Conservation (phyloP, 2,329 filamentous ascomycete species). For the Nigrospora osmanthi region DNA sequence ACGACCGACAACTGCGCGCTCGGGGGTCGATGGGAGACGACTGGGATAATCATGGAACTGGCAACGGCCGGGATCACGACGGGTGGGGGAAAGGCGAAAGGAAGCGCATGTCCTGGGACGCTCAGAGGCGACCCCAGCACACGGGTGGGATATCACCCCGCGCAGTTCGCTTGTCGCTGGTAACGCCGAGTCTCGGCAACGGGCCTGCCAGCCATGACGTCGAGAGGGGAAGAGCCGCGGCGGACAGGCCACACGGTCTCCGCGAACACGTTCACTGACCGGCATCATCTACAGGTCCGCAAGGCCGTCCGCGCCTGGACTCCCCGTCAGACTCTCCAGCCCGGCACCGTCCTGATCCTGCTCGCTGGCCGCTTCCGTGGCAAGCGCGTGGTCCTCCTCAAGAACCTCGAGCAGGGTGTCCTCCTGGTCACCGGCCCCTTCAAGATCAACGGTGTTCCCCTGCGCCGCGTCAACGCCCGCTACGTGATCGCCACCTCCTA, state of each 20-base stretch:
- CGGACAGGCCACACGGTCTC: no score
- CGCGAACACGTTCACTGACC: background rate
- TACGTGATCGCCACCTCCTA: slow-evolving; percentile 89
- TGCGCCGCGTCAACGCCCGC: slow-evolving; percentile 87
- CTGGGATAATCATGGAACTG: no score
- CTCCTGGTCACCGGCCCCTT: slow-evolving; percentile 99
- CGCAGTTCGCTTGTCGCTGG: no score
- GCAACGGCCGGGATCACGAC: no score
- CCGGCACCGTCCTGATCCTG: slow-evolving; percentile 95
- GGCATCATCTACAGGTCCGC: slow-evolving; percentile 60
- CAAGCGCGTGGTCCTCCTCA: slow-evolving; percentile 99
- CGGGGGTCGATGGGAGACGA: background rate
- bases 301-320: slow-evolving; percentile 86
- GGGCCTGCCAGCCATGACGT: no score
- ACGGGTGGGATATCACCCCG: no score
- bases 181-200: no score
- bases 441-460: slow-evolving; percentile 99
- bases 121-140: no score
- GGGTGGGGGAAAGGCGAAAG: no score
- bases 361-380: slow-evolving; percentile 99
- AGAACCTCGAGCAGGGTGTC: slow-evolving; percentile 93
- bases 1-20: background rate
- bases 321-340: slow-evolving; percentile 81
- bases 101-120: no score
- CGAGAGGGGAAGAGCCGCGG: no score